Base-by-base conservation (phyloP, 768 basidiomycete genomes). In the Agrocybe praecox region DNA sequence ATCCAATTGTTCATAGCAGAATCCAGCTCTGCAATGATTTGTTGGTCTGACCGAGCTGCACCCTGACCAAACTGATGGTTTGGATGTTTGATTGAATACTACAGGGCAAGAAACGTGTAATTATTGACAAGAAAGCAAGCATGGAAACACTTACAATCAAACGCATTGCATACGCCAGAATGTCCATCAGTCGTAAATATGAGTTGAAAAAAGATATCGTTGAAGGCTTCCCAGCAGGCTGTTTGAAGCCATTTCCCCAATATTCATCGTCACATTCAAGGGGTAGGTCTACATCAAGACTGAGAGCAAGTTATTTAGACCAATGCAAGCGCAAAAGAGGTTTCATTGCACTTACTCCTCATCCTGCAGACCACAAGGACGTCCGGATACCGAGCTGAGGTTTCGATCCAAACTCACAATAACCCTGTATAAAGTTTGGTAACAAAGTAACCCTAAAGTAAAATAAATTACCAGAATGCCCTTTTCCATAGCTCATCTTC, bases 1-100 rank as follows among this genome's bases (percentile, higher is more conserved):
- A 88, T 79, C 91, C 91, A 93, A n/a, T 82, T 79, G 61, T 92
- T 91, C 65, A 93, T 72, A 2, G 84, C 82, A 3, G 87, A 86
- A 71, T 93, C 91, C 4, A 93, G 76, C 54, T 90, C 88, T 8
- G 83, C 80, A 5, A 93, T 84, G 19, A 86, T 79, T 36, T 82
- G 80, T 52, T 87, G 80, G 52, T 88, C 86, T 71, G 85, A 85
- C 44, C 82, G 56, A 62, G 72, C 53, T 0, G 78, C 76, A 18
- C 74, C 74, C 46, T 78, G 78, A 36, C 81, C 81, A 21, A 83
- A 71, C 4, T 77, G 62, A 21, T 77, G 69, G 58, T 82, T 82
- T 1, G 81, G 79, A 62, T 83, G 85, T 66, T 86, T 90, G 62
- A 87, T 85, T 12, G 89, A 81, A 67, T 40, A 40, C 36, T 40